A percentile compares a stretch with the other conserved stretches of the same genome.
phyloP scores from a whole-genome alignment of 768 basidiomycete species.

The Ramaria rubella region DNA sequence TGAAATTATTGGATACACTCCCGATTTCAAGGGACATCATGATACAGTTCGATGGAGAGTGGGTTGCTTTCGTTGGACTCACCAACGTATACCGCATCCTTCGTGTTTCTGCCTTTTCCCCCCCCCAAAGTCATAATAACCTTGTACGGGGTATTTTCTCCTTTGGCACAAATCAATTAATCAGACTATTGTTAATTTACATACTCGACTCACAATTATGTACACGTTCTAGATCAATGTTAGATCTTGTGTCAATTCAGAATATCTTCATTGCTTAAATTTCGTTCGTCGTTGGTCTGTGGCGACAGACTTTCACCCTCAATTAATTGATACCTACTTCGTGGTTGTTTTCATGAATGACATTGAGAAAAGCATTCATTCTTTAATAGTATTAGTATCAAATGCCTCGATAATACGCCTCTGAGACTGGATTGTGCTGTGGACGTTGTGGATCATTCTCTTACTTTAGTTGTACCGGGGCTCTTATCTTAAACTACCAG shows the following conservation, averaged over 20 bases:
- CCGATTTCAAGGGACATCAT: slow-evolving; percentile 61
- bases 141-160: slow-evolving; percentile 67
- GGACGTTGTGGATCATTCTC: too few relatives aligned
- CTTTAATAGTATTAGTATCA: too few relatives aligned
- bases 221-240: slow-evolving; percentile 79
- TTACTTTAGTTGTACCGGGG: too few relatives aligned
- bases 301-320: slow-evolving; percentile 71
- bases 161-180: slow-evolving; percentile 80
- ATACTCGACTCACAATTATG: slow-evolving; percentile 73
- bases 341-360: too few relatives aligned
- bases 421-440: too few relatives aligned
- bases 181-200: slow-evolving; percentile 79
- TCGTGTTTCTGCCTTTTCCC: slow-evolving; percentile 13
- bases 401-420: too few relatives aligned
- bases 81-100: too few relatives aligned
- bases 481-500: too few relatives aligned
- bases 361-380: too few relatives aligned
- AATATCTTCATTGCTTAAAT: slow-evolving; percentile 75
- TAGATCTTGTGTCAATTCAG: slow-evolving; percentile 67
- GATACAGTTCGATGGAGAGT: slow-evolving; percentile 78
- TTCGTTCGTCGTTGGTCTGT: slow-evolving; percentile 73
- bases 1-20: slow-evolving; percentile 74
- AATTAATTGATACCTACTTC: slow-evolving; percentile 76
- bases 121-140: not conserved
- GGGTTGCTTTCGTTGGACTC: slow-evolving; percentile 72